Percentiles rank a stretch among this genome's conserved stretches.
Evolutionary conservation across 495 filamentous ascomycete genomes (phyloP).

Genomic region (Peziza echinospora): DNA sequence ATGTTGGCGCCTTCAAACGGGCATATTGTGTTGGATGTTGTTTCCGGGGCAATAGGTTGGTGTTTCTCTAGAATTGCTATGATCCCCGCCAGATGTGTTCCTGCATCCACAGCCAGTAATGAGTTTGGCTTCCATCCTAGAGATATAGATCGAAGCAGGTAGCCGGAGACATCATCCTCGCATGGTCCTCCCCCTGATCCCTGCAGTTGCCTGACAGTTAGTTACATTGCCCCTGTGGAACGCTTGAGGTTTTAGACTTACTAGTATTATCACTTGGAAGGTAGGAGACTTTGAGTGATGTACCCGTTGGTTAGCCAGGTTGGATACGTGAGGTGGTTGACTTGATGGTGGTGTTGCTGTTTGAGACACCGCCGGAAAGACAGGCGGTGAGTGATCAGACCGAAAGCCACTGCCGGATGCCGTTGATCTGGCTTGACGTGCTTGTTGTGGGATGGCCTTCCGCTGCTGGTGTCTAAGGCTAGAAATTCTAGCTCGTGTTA

Average conservation of each 20-base stretch:
- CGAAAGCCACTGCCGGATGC: too few species aligned
- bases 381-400: too few species aligned
- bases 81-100: constrained; percentile 71
- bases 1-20: constrained; percentile 61
- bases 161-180: constrained; percentile 72
- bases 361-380: too few species aligned
- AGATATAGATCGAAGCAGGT: constrained; percentile 65
- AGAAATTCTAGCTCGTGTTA: too few species aligned
- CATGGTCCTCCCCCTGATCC: constrained; percentile 76
- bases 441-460: too few species aligned
- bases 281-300: constrained; percentile 24
- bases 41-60: constrained; percentile 11
- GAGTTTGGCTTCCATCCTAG: constrained; percentile 60
- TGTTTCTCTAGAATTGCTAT: constrained; percentile 42
- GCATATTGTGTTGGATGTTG: constrained; percentile 19
- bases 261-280: constrained; percentile 61
- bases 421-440: too few species aligned
- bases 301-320: not conserved
- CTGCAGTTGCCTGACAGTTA: constrained; percentile 26
- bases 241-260: constrained; percentile 27
- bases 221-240: constrained; percentile 5
- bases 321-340: not conserved
- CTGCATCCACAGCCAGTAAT: constrained; percentile 74
- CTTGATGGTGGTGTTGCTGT: too few species aligned
- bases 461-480: too few species aligned